A percentile compares a stretch with the other conserved stretches of the same genome.
phyloP scores from a whole-genome alignment of 1,284 basidiomycete genomes.

The Lignosus rhinocerotis region DNA sequence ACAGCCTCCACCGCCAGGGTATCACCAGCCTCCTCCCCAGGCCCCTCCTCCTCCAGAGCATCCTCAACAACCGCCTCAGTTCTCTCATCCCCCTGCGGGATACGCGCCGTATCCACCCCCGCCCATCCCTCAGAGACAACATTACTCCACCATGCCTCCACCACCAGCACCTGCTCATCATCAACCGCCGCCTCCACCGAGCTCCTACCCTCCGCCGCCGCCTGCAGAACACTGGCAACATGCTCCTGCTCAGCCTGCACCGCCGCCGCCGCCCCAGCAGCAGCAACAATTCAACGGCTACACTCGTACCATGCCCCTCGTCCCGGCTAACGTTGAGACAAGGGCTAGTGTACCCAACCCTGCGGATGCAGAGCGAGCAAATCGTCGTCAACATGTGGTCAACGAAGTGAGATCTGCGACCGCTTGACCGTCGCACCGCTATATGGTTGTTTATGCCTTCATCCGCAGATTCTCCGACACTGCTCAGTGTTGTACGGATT shows the following conservation, averaged over 20 bases:
- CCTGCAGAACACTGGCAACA: constrained; percentile 38
- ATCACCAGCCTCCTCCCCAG: constrained; percentile 26
- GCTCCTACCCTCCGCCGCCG: constrained; percentile 32
- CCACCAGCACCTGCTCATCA: constrained; percentile 29
- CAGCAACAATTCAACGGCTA: constrained; percentile 28
- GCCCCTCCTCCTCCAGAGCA: constrained; percentile 28
- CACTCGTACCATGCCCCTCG: constrained; percentile 31
- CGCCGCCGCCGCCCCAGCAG: constrained; percentile 23
- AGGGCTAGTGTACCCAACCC: constrained; percentile 21
- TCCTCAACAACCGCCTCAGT: constrained; percentile 29
- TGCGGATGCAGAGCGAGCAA: constrained; percentile 22
- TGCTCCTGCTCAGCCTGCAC: constrained; percentile 2
- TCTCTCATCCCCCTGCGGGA: constrained; percentile 23
- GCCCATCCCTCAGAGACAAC: constrained; percentile 28
- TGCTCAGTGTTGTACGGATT: constrained; percentile 62
- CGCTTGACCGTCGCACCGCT: constrained; percentile 3
- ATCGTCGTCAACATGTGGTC: constrained; percentile 25
- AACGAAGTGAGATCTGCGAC: constrained; percentile 20
- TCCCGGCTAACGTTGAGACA: constrained; percentile 39
- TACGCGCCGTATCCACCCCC: constrained; percentile 29
- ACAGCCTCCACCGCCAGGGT: constrained; percentile 30
- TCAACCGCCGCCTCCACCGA: constrained; percentile 28
- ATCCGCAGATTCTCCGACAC: constrained; percentile 55
- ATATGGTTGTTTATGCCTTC: constrained; percentile 5
- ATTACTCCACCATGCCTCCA: constrained; percentile 28